Evolutionary conservation across 441 rosid genomes (phyloP), one percentile per base, ranked within the genome.

Genomic region (Eutrema salsugineum): DNA sequence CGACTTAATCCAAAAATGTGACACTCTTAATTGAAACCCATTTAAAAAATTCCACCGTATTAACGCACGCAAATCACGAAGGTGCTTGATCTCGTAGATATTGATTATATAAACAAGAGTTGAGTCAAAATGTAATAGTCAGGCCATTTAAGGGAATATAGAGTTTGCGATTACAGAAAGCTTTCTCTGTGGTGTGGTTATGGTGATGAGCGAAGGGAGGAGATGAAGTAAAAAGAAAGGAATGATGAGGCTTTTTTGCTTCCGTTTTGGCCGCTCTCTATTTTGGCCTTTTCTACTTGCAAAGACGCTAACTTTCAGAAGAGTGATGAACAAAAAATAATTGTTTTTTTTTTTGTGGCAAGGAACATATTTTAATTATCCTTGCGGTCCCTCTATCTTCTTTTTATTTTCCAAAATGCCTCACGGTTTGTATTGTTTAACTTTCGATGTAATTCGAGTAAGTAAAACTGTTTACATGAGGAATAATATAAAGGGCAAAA

Each of bases 211-310:
- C 49, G 74, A 70, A 60, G 78, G 33, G 70, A 43, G 56, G 60
- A 67, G 68, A 66, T 48, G 72, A 58, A 47, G 47, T 28, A 48
- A 56, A 49, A 19, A 43, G n/a, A 68, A 76, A 48, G 43, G 71
- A 77, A 74, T 70, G 46, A 65, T 63, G 59, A 67, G 63, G 16
- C 44, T 68, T 70, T 68, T 65, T 59, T 72, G 75, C 69, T 77
- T 80, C 74, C 79, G 73, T 69, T 70, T 78, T 60, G 56, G 63
- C 64, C 73, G 76, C 77, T 53, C 56, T 56, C 77, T 77, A 48
- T 15, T 71, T 71, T 78, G 66, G 53, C 78, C 33, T 54, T 51
- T 75, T 68, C 63, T 69, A 19, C 54, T 76, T 60, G n/a, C 73
- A 54, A 51, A 60, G 60, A 60, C 47, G 32, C 68, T 17, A 62